phyloP scores from a whole-genome alignment of 1,284 basidiomycete species.

The Meripilus lineatus region DNA sequence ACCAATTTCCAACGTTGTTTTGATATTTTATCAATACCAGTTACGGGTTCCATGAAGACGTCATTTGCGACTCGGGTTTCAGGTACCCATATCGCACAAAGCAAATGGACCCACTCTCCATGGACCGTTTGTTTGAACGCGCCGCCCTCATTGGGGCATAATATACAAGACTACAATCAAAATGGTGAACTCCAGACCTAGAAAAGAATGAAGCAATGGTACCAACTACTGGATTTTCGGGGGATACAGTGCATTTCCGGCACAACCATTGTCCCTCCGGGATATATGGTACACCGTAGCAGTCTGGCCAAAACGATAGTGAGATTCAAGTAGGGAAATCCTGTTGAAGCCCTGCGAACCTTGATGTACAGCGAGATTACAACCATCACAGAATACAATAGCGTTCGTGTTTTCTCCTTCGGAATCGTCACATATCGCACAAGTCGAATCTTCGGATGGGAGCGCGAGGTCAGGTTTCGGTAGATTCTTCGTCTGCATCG shows the following conservation, averaged over 20 bases:
- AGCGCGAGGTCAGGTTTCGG: conserved; percentile 80
- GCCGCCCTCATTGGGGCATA: conserved; percentile 96
- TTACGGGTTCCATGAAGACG: conserved; percentile 98
- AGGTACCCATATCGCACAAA: conserved; percentile 98
- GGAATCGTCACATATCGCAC: conserved; percentile 96
- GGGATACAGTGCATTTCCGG: conserved; percentile 96
- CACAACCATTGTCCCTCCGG: conserved; percentile 99
- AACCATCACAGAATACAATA: conserved; percentile 99
- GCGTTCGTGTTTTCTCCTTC: conserved; percentile 99
- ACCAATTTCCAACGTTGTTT: conserved; percentile 95
- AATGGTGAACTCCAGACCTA: background rate
- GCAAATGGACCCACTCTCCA: conserved; percentile 93
- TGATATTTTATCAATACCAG: conserved; percentile 83
- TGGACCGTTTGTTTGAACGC: conserved; percentile 97
- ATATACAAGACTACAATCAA: conserved; percentile 71
- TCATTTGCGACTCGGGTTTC: conserved; percentile 94
- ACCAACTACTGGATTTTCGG: conserved; percentile 90
- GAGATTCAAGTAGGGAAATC: background rate
- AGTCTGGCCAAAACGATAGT: conserved; percentile 56
- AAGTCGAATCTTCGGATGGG: conserved; percentile 91
- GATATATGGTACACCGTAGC: conserved; percentile 99
- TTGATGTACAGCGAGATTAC: conserved; percentile 98
- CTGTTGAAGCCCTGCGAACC: conserved; percentile 43
- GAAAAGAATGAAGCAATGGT: conserved; percentile 1
- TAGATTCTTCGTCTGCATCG: conserved; percentile 77